Base-by-base conservation (phyloP, 176 grass and related monocot species). In the Olyra latifolia region DNA sequence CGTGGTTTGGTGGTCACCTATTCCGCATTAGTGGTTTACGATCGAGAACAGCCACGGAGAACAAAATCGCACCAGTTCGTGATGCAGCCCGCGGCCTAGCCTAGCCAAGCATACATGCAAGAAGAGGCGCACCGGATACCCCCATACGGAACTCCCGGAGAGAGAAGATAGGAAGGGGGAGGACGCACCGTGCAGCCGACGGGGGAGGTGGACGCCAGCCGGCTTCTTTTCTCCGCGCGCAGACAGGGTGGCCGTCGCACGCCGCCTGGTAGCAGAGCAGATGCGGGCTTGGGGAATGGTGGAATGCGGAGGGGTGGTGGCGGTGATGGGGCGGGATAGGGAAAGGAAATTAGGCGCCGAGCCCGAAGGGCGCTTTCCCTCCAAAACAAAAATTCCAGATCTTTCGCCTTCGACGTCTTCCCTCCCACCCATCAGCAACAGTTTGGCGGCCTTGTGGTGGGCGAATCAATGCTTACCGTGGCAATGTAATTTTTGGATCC, bases 111-210 rank as follows among this genome's bases (percentile, higher is more conserved):
- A 27, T 4, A 38, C 53, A 19, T 38, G 55, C 2, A 10, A 76
- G 66, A 7, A 7, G 30, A 72, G 32, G 57, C 14, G 5, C 29
- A 6, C 23, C 32, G 0, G 32, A 2, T 23, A 40, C 6, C 75
- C 32, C 66, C 8, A 16, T 35, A 45, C 24, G 13, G n/a, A 28
- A 72, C 16, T 65, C 22, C 22, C 42, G 46, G 45, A 20, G 19
- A 64, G 55, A 22, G 55, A 28, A 10, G 24, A 75, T 38, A 75
- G 16, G 17, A 4, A 5, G 8, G 7, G 8, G 39, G 29, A 24
- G 35, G 46, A 62, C 48, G 58, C 58, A 86, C 84, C 68, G 47
- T 71, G 59, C 46, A 47, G 27, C 22, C 11, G 74, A n/a, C 15
- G 75, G 32, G 29, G 30, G 68, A 82, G 8, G 62, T 27, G 11